Evolutionary conservation across 2,329 filamentous ascomycete genomes (phyloP), one percentile per base, ranked within the genome.

Genomic region (Hypoxylon sp.): DNA sequence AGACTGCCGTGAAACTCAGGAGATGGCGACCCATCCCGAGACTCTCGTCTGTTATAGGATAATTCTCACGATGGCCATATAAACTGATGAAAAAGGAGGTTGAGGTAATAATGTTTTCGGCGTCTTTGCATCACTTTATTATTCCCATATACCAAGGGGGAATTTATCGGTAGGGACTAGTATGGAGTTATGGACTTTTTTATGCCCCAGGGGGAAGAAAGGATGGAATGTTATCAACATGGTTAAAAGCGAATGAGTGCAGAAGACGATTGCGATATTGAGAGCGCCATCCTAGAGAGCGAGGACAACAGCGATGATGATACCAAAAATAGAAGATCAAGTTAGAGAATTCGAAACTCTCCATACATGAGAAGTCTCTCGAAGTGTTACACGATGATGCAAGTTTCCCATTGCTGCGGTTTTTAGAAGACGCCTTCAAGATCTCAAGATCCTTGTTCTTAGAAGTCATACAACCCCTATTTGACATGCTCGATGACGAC

Each of bases 171-270:
- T 23, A 29, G 60, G 19, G 56, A 45, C 41, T 58, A 67, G 63
- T 63, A 65, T 67, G 66, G 68, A 69, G 68, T 70, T 69, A 58
- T 45, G 65, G 62, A 47, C 23, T 59, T 51, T 68, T 65, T 53
- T 12, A 30, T n/a, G 23, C 12, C 37, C 37, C n/a, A 11, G 37
- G 37, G 16, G 9, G 29, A n/a, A n/a, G 34, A 43, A 54, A 39
- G 23, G 29, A 48, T 48, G 21, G 11, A 14, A 32, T 51, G 41
- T 19, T 41, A 21, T 14, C 11, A 23, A 21, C 41, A 21, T 19
- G 56, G 32, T 37, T 9, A 52, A 60, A 60, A 41, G 37, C 37
- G 37, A 41, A 27, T 23, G 34, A 25, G 30, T 25, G 23, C 7
- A 11, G 29, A 12, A 25, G 39, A n/a, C 11, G 34, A 34, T 45